Conservation (phyloP, 2,329 filamentous ascomycete species). For the Aspergillus melleus region DNA sequence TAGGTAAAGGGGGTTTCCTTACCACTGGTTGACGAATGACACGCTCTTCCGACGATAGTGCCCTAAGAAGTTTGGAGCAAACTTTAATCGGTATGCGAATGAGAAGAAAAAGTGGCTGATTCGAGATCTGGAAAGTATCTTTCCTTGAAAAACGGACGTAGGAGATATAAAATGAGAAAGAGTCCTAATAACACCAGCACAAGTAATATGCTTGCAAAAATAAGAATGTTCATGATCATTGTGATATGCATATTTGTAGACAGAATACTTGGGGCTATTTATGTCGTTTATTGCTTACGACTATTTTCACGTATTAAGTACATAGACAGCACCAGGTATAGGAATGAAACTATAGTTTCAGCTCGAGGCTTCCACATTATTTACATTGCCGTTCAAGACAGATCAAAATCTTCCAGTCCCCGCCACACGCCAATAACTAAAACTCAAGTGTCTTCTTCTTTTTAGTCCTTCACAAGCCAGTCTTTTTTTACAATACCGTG, state of each 20-base stretch:
- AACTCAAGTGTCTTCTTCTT: too few species aligned
- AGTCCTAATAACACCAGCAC: not conserved
- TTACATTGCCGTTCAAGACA: too few species aligned
- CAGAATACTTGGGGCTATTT: not conserved
- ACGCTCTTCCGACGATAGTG: not conserved
- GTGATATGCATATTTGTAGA: not conserved
- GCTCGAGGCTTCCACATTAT: too few species aligned
- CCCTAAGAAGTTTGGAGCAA: not conserved
- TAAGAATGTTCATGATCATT: not conserved
- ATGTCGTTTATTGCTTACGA: not conserved
- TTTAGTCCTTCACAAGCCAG: too few species aligned
- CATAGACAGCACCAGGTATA: too few species aligned
- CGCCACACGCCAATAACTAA: too few species aligned
- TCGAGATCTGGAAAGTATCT: not conserved
- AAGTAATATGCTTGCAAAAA: not conserved
- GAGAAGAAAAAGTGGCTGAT: not conserved
- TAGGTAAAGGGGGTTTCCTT: not conserved
- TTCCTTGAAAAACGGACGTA: not conserved
- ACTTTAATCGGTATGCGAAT: not conserved
- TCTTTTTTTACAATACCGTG: too few species aligned
- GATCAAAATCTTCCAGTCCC: too few species aligned
- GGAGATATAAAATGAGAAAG: not conserved
- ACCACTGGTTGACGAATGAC: not conserved
- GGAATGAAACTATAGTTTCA: too few species aligned
- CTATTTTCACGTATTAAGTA: too few species aligned